Base-by-base conservation (phyloP, 2,329 filamentous ascomycete species). In the Raffaelea deltoideospora region DNA sequence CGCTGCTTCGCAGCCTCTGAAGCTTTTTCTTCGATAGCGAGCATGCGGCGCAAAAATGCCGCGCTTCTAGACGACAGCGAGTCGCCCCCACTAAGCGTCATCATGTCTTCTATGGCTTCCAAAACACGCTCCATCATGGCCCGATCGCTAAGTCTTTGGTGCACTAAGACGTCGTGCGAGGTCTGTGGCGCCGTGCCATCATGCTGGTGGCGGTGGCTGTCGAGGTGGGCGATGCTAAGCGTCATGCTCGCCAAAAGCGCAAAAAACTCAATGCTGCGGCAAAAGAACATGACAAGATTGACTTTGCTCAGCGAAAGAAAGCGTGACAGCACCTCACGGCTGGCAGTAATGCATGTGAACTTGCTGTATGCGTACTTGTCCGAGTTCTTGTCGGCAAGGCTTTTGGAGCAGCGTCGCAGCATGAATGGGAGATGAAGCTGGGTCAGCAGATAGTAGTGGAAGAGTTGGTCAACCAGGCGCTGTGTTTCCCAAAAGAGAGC, bases 381-480 rank as follows among this genome's bases (percentile, higher is more conserved):
- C 14, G 15, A 8, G n/a, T 13, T 15, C 15, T 20, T 20, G 20
- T 22, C 20, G 4, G 51, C 48, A 3, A 13, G 13, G 23, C 23
- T 13, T 26, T 26, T 26, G 5, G 50, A 38, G 4, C 48, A 47
- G 4, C 52, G 41, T 2, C 48, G 48, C 4, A 65, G 48, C 42
- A 67, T 52, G 39, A 61, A 61, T 2, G 64, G 64, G 3, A 67
- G 44, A 44, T 68, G 63, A 5, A 64, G 51, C 35, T 59, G 60
- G 3, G 53, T 49, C 10, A 67, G 43, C 8, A 65, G 45, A 33
- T 63, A 55, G 37, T 60, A 57, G 37, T 67, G 56, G 7, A 51
- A 47, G 26, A 66, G 51, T 21, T 66, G 63, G 33, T 54, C 47
- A 43, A 59, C 54, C 2, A 64, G 31, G 3, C 57, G 57, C n/a